These are phyloP conservation scores for Cylindrotheca closterium DNA, from an alignment of 108 stramenopile species.

Conservation along the genomic window DNA sequence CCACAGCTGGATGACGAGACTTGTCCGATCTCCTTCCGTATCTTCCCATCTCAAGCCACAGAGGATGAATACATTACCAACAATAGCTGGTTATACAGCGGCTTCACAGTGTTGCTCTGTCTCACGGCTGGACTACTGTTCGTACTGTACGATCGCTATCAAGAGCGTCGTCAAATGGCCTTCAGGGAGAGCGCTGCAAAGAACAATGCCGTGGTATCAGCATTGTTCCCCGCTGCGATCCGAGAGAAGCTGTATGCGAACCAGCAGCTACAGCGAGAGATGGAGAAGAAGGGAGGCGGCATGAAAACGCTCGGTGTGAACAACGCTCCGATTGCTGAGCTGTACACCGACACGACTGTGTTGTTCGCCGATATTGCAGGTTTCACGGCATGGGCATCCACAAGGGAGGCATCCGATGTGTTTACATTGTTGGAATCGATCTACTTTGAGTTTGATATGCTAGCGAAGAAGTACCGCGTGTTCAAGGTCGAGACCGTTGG, in stretches of 20 bases:
- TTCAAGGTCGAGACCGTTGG: conserved; percentile 24
- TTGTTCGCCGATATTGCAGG: conserved; percentile 17
- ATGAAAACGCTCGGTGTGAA: conserved; percentile 2
- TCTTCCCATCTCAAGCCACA: conserved; percentile 13
- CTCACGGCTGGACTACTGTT: conserved; percentile 41
- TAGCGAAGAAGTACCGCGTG: conserved; percentile 1
- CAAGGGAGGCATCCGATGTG: conserved; percentile 9
- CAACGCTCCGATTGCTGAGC: no score
- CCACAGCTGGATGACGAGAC: conserved; percentile 5
- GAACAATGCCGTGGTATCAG: conserved; percentile 43
- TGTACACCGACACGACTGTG: conserved; percentile 3
- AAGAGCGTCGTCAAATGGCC: conserved; percentile 44
- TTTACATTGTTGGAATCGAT: conserved; percentile 5
- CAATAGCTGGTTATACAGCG: conserved; percentile 29
- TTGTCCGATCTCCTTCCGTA: conserved; percentile 18
- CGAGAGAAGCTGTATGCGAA: background rate
- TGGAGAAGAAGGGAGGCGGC: background rate
- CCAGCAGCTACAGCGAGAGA: background rate
- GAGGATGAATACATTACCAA: conserved; percentile 5
- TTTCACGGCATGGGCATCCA: no score
- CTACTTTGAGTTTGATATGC: conserved; percentile 2
- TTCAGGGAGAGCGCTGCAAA: conserved; percentile 31
- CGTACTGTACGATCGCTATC: conserved; percentile 51
- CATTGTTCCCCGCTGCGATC: conserved; percentile 48
- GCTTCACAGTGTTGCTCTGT: conserved; percentile 39